Evolutionary conservation across 164 flowering plant genomes (phyloP).

Genomic region (Nymphaea thermarum): DNA sequence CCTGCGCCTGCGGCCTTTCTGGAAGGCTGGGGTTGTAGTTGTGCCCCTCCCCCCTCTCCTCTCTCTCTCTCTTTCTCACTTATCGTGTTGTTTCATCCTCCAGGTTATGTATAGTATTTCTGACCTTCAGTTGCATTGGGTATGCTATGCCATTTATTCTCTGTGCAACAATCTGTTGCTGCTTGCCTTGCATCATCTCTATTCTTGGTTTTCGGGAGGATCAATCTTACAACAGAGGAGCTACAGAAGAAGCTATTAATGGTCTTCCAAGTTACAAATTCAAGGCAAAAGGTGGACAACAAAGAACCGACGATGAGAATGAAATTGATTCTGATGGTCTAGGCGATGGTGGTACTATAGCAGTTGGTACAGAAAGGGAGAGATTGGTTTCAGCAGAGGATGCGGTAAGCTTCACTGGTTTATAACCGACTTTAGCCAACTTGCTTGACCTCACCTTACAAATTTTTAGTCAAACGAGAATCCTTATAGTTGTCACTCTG

Average conservation of each 20-base stretch:
- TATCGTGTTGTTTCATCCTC: neutral
- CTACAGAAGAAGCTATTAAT: slow-evolving; percentile 66
- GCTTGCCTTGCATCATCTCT: slow-evolving; percentile 90
- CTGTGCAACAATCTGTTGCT: slow-evolving; percentile 89
- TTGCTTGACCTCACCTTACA: neutral
- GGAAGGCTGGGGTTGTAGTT: no score
- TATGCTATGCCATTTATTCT: slow-evolving; percentile 96
- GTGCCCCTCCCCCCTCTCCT: no score
- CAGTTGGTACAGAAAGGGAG: slow-evolving; percentile 84
- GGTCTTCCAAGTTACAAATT: slow-evolving; percentile 83
- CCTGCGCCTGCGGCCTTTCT: no score
- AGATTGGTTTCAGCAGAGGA: slow-evolving; percentile 78
- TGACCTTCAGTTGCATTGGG: slow-evolving; percentile 86
- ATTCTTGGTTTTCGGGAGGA: slow-evolving; percentile 73
- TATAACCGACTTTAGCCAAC: neutral
- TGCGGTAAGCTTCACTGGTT: slow-evolving; percentile 48
- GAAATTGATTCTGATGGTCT: slow-evolving; percentile 14
- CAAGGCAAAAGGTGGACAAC: slow-evolving; percentile 25
- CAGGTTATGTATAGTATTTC: slow-evolving; percentile 93
- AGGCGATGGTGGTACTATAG: slow-evolving; percentile 68
- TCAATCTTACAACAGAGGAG: slow-evolving; percentile 61
- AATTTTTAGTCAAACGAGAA: no score
- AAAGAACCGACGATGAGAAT: slow-evolving; percentile 17
- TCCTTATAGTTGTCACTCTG: neutral
- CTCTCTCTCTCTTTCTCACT: neutral